phyloP scores from a whole-genome alignment of 164 flowering plant genomes.

The Litsea cubeba region DNA sequence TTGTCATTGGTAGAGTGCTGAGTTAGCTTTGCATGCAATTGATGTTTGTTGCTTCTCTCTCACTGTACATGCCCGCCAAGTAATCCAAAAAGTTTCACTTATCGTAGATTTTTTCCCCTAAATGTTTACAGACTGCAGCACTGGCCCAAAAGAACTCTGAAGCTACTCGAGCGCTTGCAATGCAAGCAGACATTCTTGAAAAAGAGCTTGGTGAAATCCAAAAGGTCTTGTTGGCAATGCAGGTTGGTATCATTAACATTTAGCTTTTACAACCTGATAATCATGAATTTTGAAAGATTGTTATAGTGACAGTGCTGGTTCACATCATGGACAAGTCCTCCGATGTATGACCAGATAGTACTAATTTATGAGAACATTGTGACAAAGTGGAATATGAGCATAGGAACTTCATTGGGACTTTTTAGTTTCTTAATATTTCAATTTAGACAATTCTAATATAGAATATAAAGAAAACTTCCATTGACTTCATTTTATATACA shows the following conservation, averaged over 20 bases:
- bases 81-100: background rate
- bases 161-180: slow-evolving; percentile 77
- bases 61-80: background rate
- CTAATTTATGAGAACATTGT: background rate
- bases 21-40: background rate
- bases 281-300: background rate
- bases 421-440: no score
- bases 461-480: no score
- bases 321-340: background rate
- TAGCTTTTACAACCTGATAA: background rate
- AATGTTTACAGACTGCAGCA: slow-evolving; percentile 66
- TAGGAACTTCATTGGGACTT: no score
- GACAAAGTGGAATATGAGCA: no score
- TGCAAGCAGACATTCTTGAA: slow-evolving; percentile 68
- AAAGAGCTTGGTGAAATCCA: slow-evolving; percentile 95
- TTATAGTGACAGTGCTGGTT: background rate
- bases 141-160: slow-evolving; percentile 90
- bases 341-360: background rate
- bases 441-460: no score
- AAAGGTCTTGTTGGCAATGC: slow-evolving; percentile 89
- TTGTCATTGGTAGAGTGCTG: background rate
- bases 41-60: background rate
- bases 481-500: no score
- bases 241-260: slow-evolving; percentile 38
- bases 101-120: slow-evolving; percentile 6